A percentile compares a stretch with the other conserved stretches of the same genome.
phyloP scores from a whole-genome alignment of 179 eudicot genomes.

The Drosera spatulata region DNA sequence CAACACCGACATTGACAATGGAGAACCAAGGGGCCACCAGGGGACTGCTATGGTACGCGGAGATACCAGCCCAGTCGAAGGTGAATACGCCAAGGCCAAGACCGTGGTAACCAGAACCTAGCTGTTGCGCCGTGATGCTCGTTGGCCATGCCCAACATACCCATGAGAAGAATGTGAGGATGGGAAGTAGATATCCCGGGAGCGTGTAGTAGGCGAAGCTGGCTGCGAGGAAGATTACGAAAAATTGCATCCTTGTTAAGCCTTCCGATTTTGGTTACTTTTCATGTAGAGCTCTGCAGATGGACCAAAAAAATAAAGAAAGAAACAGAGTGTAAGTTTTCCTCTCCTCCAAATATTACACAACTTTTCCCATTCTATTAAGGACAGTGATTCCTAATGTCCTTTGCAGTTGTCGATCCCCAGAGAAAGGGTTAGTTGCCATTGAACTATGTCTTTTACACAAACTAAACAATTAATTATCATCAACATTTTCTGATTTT shows the following conservation, averaged over 20 bases:
- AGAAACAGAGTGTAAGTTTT: neutral
- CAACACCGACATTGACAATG: conserved; percentile 73
- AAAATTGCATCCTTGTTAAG: conserved; percentile 77
- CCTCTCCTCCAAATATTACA: too few species aligned
- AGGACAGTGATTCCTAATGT: too few species aligned
- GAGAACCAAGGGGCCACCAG: conserved; percentile 84
- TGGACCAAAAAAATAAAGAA: neutral
- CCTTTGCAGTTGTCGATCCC: too few species aligned
- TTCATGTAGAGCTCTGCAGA: conserved; percentile 89
- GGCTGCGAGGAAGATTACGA: conserved; percentile 55
- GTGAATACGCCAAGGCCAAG: conserved; percentile 98
- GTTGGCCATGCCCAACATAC: conserved; percentile 93
- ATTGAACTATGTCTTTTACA: too few species aligned
- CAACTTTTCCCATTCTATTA: too few species aligned
- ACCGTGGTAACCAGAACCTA: conserved; percentile 90
- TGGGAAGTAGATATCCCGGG: conserved; percentile 87
- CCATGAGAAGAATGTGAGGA: conserved; percentile 93
- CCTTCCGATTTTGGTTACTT: conserved; percentile 63
- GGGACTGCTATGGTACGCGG: conserved; percentile 95
- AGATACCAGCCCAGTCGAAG: conserved; percentile 96
- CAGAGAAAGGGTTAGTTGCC: too few species aligned
- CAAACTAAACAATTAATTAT: too few species aligned
- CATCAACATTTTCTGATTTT: too few species aligned
- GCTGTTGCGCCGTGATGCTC: conserved; percentile 89
- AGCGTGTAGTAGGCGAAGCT: conserved; percentile 80